These are phyloP conservation scores for Aspergillus nanangensis DNA, from an alignment of 495 filamentous ascomycete species.

Conservation along the genomic window DNA sequence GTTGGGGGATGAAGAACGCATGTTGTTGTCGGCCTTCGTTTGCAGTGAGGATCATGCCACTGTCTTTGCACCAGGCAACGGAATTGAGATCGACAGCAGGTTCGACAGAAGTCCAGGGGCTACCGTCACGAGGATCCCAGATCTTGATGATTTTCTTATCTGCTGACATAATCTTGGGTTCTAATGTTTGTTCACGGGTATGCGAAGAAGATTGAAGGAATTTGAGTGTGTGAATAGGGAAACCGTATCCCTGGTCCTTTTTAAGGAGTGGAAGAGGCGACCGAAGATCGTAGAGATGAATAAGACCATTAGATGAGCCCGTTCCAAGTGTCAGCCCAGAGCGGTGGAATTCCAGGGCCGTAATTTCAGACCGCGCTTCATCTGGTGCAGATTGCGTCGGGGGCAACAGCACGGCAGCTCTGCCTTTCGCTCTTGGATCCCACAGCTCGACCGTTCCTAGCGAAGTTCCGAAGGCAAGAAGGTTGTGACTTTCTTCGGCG, in stretches of 20 bases:
- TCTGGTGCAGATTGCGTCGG: conserved; percentile 32
- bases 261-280: conserved; percentile 77
- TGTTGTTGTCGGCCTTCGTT: conserved; percentile 93
- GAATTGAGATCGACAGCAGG: conserved; percentile 91
- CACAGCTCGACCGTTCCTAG: conserved; percentile 95
- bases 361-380: conserved; percentile 68
- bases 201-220: conserved; percentile 73
- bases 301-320: conserved; percentile 84
- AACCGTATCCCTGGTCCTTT: conserved; percentile 96
- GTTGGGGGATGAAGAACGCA: conserved; percentile 91
- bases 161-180: conserved; percentile 83
- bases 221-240: conserved; percentile 82
- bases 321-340: conserved; percentile 84
- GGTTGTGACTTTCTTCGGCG: conserved; percentile 84
- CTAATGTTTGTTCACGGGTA: conserved; percentile 54
- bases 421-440: conserved; percentile 77
- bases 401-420: conserved; percentile 69
- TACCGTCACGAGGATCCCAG: conserved; percentile 77
- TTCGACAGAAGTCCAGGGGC: conserved; percentile 91
- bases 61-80: conserved; percentile 82
- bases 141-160: conserved; percentile 98
- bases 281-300: conserved; percentile 89
- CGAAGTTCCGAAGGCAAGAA: conserved; percentile 93
- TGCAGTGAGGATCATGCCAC: conserved; percentile 88
- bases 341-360: conserved; percentile 78